phyloP scores from a whole-genome alignment of 495 filamentous ascomycete genomes.

The Podospora anserina region DNA sequence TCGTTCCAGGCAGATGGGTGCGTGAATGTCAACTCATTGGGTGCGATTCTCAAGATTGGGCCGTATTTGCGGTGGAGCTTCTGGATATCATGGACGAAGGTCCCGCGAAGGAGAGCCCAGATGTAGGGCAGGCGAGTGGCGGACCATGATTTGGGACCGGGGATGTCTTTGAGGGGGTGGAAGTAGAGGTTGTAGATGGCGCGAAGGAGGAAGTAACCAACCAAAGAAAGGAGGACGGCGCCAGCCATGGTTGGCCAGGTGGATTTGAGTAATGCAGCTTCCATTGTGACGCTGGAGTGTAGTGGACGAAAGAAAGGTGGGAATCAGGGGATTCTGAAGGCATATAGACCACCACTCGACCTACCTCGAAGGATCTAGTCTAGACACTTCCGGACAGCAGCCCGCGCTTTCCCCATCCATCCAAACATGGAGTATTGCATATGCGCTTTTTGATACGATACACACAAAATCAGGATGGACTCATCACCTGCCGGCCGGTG shows the following conservation, averaged over 20 bases:
- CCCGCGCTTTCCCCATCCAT: no score
- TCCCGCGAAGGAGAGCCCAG: constrained; percentile 22
- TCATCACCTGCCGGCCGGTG: no score
- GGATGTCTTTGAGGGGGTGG: constrained; percentile 47
- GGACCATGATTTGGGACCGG: constrained; percentile 48
- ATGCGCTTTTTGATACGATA: no score
- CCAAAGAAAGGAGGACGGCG: not conserved
- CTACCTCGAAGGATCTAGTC: no score
- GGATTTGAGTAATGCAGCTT: not conserved
- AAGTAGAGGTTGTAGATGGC: constrained; percentile 46
- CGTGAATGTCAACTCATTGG: constrained; percentile 50
- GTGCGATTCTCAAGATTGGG: constrained; percentile 53
- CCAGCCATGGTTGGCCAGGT: no score
- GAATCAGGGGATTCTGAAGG: no score
- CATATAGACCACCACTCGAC: no score
- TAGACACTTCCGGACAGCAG: no score
- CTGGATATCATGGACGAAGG: constrained; percentile 28
- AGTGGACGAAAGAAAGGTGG: not conserved
- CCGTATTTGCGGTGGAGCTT: constrained; percentile 51
- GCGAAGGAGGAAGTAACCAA: constrained; percentile 17
- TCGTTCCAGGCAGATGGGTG: constrained; percentile 46
- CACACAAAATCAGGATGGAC: no score
- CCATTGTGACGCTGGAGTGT: not conserved
- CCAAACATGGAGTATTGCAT: no score
- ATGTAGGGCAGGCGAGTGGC: constrained; percentile 42